Evolutionary conservation across 2,329 filamentous ascomycete species (phyloP).

Genomic region (Cytospora mali): DNA sequence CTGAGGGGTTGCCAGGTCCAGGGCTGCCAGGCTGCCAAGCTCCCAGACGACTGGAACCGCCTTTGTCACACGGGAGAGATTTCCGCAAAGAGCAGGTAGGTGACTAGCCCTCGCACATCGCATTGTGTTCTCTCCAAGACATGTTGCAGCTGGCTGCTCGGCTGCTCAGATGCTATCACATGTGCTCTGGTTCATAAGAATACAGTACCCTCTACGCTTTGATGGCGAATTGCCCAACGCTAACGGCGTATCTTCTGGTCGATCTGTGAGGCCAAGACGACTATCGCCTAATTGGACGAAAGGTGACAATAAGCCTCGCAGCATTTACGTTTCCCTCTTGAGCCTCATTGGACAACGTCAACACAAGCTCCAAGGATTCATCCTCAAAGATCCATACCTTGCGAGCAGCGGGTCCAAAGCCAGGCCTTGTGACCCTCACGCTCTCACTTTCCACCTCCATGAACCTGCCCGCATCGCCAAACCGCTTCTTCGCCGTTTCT

Average conservation of each 20-base stretch:
- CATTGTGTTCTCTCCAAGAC: neutral
- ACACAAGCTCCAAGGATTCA: neutral
- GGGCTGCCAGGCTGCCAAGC: conserved; percentile 1
- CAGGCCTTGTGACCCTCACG: neutral
- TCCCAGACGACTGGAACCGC: neutral
- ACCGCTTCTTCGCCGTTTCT: neutral
- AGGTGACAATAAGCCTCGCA: neutral
- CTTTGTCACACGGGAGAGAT: conserved; percentile 17
- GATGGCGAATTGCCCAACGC: neutral
- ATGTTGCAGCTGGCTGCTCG: conserved; percentile 11
- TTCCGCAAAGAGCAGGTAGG: conserved; percentile 22
- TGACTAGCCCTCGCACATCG: conserved; percentile 1
- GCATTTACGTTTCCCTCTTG: neutral
- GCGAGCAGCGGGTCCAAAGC: neutral
- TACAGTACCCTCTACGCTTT: too few relatives aligned
- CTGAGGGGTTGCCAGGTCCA: neutral
- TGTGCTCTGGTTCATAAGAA: too few relatives aligned
- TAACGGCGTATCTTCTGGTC: neutral
- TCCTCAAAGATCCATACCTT: neutral
- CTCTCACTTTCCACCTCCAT: neutral
- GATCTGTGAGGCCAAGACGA: neutral
- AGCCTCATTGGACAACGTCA: neutral
- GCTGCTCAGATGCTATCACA: conserved; percentile 5
- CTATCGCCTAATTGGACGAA: neutral
- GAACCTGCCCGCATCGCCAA: neutral